These are phyloP conservation scores for Thalia dealbata DNA, from an alignment of 176 grass and related monocot species.

Conservation along the genomic window DNA sequence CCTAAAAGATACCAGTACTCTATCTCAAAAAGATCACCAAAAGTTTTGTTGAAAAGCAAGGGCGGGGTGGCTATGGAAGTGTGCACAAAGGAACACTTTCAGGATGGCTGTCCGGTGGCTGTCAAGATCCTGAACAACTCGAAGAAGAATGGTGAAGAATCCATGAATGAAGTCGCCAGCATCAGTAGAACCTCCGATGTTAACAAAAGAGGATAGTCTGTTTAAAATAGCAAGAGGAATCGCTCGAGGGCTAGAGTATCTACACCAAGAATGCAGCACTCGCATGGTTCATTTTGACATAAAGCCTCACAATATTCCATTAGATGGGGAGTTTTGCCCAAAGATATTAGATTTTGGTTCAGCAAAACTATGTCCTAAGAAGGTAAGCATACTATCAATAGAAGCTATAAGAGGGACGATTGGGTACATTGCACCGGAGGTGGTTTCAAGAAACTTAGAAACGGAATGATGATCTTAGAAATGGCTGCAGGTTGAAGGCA, in stretches of 20 bases:
- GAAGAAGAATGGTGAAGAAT: no score
- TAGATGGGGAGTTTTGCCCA: neutral
- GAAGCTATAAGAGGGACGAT: neutral
- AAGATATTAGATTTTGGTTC: neutral
- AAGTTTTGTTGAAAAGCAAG: no score
- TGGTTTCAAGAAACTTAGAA: neutral
- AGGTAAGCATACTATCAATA: neutral
- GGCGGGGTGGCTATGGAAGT: no score
- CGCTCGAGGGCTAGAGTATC: neutral
- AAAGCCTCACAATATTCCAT: neutral
- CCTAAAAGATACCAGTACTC: no score
- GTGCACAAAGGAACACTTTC: no score
- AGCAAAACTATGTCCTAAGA: neutral
- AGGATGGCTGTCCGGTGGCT: no score
- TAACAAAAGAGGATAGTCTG: neutral
- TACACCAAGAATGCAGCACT: neutral
- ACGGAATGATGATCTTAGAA: constrained; percentile 1
- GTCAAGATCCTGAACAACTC: no score
- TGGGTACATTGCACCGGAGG: neutral
- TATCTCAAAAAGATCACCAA: no score
- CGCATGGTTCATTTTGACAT: neutral
- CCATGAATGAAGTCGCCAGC: no score
- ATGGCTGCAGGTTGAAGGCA: neutral
- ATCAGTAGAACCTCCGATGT: no score
- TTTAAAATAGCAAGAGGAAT: neutral